phyloP scores from a whole-genome alignment of 306 rosid genomes.

The Inga oerstediana region DNA sequence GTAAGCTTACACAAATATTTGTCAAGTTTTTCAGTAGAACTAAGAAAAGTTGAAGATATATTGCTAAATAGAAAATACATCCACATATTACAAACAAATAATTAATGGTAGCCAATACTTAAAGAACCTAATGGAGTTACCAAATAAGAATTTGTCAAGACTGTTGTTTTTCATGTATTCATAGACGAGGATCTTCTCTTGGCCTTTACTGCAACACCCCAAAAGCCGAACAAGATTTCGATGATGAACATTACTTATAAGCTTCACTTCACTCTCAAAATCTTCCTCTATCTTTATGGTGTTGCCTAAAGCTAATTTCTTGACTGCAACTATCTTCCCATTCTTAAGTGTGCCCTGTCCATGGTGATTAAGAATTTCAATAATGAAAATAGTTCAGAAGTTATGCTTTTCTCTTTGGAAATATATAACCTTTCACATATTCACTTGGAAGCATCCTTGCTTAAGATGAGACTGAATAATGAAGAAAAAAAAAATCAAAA shows the following conservation, averaged over 20 bases:
- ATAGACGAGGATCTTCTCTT: neutral
- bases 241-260: neutral
- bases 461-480: neutral
- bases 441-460: neutral
- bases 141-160: slow-evolving; percentile 9
- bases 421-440: neutral
- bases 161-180: neutral
- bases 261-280: neutral
- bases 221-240: slow-evolving; percentile 1
- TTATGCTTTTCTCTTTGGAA: neutral
- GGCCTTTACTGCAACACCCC: neutral
- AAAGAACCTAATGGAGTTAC: neutral
- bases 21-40: neutral
- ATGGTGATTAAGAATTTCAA: neutral
- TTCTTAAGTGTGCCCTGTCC: slow-evolving; percentile 1
- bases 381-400: neutral
- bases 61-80: neutral
- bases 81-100: neutral
- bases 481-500: neutral
- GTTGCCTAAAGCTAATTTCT: neutral
- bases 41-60: neutral
- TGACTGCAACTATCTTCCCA: slow-evolving; percentile 7
- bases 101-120: neutral
- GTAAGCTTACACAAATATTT: neutral
- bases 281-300: neutral